A percentile compares a stretch with the other conserved stretches of the same genome.
phyloP scores from a whole-genome alignment of 768 basidiomycete species.

The Leccinum aurantiacum region DNA sequence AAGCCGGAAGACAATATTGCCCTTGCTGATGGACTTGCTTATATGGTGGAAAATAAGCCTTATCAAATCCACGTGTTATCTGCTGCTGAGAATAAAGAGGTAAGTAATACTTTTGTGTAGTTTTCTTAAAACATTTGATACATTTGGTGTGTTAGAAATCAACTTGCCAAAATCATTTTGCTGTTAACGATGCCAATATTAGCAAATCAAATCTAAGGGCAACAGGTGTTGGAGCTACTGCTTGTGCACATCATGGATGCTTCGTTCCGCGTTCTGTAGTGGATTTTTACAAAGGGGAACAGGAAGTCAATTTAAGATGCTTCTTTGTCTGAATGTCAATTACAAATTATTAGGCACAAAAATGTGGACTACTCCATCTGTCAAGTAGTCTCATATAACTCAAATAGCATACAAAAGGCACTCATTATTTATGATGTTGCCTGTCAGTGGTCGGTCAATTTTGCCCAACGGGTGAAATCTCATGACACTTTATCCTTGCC shows the following conservation, averaged over 20 bases:
- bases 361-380: constrained; percentile 31
- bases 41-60: background rate
- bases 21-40: background rate
- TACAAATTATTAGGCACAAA: constrained; percentile 19
- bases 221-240: background rate
- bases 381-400: constrained; percentile 16
- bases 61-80: background rate
- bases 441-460: constrained; percentile 27
- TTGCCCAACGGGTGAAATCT: background rate
- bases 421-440: constrained; percentile 32
- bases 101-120: background rate
- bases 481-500: background rate
- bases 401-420: background rate
- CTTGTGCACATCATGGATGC: constrained; percentile 1
- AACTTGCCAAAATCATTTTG: background rate
- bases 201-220: background rate
- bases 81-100: background rate
- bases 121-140: background rate
- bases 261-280: constrained; percentile 31
- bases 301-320: background rate
- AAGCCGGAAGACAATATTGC: background rate
- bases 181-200: constrained; percentile 4
- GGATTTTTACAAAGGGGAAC: constrained; percentile 33
- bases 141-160: background rate
- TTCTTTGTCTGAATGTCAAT: background rate